Evolutionary conservation across 768 basidiomycete genomes (phyloP).

Genomic region (Amanita pallidorosea): DNA sequence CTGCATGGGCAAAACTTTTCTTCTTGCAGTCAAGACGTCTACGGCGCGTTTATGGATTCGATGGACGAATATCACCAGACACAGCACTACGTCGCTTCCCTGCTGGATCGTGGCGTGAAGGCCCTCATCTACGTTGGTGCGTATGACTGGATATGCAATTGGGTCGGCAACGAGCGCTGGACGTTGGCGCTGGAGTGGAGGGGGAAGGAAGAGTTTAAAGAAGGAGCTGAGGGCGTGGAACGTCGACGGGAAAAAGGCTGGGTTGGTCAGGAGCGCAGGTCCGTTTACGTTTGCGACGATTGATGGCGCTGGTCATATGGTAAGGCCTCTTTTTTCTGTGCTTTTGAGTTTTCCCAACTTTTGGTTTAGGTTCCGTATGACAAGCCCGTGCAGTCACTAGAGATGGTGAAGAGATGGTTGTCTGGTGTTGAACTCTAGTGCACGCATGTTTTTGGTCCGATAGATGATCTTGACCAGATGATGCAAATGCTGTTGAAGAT

Average conservation of each 20-base stretch:
- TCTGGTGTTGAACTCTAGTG: conserved; percentile 1
- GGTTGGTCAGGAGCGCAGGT: conserved; percentile 24
- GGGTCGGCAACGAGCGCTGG: conserved; percentile 68
- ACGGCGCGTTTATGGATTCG: conserved; percentile 30
- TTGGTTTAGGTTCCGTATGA: conserved; percentile 41
- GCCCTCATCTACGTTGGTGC: conserved; percentile 63
- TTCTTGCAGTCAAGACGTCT: conserved; percentile 28
- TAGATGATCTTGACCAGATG: no score
- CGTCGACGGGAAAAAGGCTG: conserved; percentile 35
- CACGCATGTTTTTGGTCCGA: no score
- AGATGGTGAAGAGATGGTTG: conserved; percentile 46
- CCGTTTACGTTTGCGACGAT: conserved; percentile 58
- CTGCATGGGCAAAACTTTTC: conserved; percentile 21
- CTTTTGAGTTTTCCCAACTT: no score
- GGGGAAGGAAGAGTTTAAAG: conserved; percentile 34
- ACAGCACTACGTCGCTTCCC: conserved; percentile 46
- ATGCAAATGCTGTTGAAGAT: no score
- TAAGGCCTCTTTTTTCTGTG: conserved; percentile 16
- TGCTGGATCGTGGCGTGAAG: conserved; percentile 63
- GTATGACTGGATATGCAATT: conserved; percentile 72
- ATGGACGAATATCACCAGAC: conserved; percentile 36
- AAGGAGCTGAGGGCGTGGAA: conserved; percentile 47
- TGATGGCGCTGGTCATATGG: conserved; percentile 67
- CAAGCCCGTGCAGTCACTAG: conserved; percentile 45
- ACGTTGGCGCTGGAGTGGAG: conserved; percentile 62